Evolutionary conservation across 768 basidiomycete species (phyloP), one percentile per base, ranked within the genome.

Genomic region (Lactarius indigo): DNA sequence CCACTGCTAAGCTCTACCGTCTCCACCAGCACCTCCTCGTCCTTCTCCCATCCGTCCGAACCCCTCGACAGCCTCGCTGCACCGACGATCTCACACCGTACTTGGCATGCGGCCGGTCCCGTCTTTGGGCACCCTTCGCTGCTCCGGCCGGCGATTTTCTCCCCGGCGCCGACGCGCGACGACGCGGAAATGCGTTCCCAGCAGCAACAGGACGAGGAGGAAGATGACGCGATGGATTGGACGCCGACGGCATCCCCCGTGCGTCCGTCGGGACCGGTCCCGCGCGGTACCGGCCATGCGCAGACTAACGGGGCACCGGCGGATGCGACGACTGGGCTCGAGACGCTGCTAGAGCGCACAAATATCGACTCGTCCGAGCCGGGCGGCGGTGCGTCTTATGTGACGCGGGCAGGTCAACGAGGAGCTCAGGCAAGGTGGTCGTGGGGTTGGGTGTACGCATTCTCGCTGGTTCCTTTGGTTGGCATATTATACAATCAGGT

Each of bases 111-210:
- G 18, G 26, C 64, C 0, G 78, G 78, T 39, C 90, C 87, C 17
- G 77, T 92, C 44, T 93, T 93, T 70, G 91, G 91, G 5, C 72
- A 84, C 8, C 83, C 91, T 5, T 93, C 91, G 1, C 76, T 47
- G 1, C 44, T 91, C 33, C 73, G 78, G 18, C 72, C 76, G 26
- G 54, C 77, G n/a, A 74, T 17, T 69, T 74, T 13, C 69, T 70
- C 17, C 73, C 75, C 37, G 37, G 37, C 37, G 70, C 74, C 17
- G 30, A 33, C 63, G 20, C 71, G 71, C 64, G 72, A 23, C 68
- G 41, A 73, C 12, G 78, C 58, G 74, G 78, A 41, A 62, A 63
- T 39, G 72, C 72, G 5, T 72, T 75, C 42, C 73, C 77, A 41
- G n/a, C 52, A 44, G 23, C 64, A 71, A 10, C 69, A 42, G n/a